These are phyloP conservation scores for Sarocladium strictum DNA, from an alignment of 2,329 filamentous ascomycete species.

Conservation along the genomic window DNA sequence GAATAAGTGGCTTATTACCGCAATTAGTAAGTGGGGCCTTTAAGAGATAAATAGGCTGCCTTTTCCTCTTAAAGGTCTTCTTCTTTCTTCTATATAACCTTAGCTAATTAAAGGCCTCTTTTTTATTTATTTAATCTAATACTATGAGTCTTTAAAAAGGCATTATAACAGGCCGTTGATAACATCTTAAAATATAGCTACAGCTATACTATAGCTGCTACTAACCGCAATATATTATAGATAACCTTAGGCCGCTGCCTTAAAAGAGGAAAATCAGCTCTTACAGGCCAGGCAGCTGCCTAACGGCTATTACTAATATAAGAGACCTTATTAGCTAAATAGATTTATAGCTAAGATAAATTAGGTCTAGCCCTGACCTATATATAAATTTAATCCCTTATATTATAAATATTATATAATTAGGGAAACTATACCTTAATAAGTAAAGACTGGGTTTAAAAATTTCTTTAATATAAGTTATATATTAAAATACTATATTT, in stretches of 20 bases:
- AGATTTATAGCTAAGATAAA: not conserved
- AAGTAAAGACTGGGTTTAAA: not conserved
- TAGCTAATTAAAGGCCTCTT: slow-evolving; percentile 7
- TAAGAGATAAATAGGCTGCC: not conserved
- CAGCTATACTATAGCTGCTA: not conserved
- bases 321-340: not conserved
- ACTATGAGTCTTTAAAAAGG: slow-evolving; percentile 1
- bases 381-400: not conserved
- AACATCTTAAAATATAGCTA: not conserved
- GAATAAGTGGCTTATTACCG: not conserved
- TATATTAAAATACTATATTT: not conserved
- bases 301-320: slow-evolving; percentile 2
- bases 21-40: not conserved
- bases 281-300: not conserved
- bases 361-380: not conserved
- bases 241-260: not conserved
- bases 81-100: slow-evolving; percentile 5
- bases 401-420: not conserved
- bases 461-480: not conserved
- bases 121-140: slow-evolving; percentile 7
- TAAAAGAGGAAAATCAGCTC: not conserved
- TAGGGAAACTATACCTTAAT: not conserved
- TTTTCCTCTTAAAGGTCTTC: not conserved
- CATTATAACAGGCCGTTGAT: not conserved
- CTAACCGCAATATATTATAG: slow-evolving; percentile 7